Conservation (phyloP, 305 asterid species). For the Fraxinus ornus region DNA sequence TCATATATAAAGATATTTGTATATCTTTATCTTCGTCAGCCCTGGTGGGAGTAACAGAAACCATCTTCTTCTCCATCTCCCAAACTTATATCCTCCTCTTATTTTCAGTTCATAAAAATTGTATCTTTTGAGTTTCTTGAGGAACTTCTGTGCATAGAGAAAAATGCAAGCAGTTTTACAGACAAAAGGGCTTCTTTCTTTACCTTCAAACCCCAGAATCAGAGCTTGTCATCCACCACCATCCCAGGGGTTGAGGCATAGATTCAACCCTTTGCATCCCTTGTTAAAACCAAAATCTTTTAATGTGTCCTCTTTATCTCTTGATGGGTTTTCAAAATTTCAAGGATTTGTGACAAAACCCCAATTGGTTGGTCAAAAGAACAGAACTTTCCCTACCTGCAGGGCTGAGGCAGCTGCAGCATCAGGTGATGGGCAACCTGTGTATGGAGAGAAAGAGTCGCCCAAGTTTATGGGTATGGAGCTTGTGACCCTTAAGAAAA, state of each 20-base stretch:
- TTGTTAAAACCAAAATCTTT: constrained; percentile 35
- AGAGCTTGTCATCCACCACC: constrained; percentile 49
- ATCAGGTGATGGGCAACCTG: constrained; percentile 52
- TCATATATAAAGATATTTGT: constrained; percentile 16
- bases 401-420: constrained; percentile 74
- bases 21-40: constrained; percentile 8
- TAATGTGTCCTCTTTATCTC: constrained; percentile 35
- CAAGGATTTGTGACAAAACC: constrained; percentile 49
- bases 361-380: constrained; percentile 35
- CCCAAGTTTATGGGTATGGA: constrained; percentile 78
- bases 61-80: constrained; percentile 15
- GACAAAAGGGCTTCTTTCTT: constrained; percentile 69
- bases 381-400: constrained; percentile 31
- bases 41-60: constrained; percentile 19
- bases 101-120: constrained; percentile 21
- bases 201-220: constrained; percentile 67
- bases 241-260: constrained; percentile 53
- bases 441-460: constrained; percentile 47
- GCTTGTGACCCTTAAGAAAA: constrained; percentile 67
- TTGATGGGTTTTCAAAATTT: constrained; percentile 45
- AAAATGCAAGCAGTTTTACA: constrained; percentile 81
- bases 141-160: constrained; percentile 4
- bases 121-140: constrained; percentile 23
- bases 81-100: constrained; percentile 36
- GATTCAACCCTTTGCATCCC: constrained; percentile 49